These are phyloP conservation scores for Candida freyschussii DNA, from an alignment of 1,139 yeast species.

Conservation along the genomic window DNA sequence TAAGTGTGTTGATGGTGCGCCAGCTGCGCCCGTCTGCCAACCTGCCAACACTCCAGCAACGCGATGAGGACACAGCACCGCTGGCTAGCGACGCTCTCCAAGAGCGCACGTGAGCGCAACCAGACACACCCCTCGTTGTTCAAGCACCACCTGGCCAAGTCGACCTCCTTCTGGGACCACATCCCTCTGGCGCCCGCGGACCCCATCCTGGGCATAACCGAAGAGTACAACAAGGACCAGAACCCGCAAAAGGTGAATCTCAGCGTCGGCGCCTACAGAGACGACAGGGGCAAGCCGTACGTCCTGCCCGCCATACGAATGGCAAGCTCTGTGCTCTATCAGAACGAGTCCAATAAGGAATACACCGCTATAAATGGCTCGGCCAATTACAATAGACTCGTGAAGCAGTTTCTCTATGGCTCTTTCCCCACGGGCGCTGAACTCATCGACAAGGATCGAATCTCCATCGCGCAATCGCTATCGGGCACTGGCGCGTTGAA, in stretches of 20 bases:
- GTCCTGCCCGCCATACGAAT: conserved; percentile 74
- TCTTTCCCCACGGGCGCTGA: conserved; percentile 36
- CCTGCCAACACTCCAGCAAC: too few relatives aligned
- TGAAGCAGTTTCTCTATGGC: conserved; percentile 72
- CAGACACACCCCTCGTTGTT: conserved; percentile 1
- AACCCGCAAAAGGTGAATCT: conserved; percentile 71
- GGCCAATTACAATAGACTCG: conserved; percentile 57
- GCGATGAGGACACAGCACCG: conserved; percentile 3
- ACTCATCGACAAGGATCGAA: conserved; percentile 32
- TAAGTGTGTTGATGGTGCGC: too few relatives aligned
- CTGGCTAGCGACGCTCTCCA: conserved; percentile 8
- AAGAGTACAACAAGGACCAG: conserved; percentile 49
- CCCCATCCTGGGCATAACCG: conserved; percentile 65
- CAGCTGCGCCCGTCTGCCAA: too few relatives aligned
- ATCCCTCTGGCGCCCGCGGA: conserved; percentile 48
- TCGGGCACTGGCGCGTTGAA: conserved; percentile 97
- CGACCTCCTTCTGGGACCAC: conserved; percentile 10
- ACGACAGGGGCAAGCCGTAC: conserved; percentile 79
- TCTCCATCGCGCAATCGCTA: conserved; percentile 77
- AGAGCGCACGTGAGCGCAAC: conserved; percentile 2
- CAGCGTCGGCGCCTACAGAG: conserved; percentile 93
- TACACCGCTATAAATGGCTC: conserved; percentile 72
- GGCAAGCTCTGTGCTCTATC: conserved; percentile 44
- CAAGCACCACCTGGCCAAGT: conserved; percentile 3
- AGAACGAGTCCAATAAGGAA: conserved; percentile 55